Conservation (phyloP, 768 basidiomycete genomes). For the Lactarius vividus region DNA sequence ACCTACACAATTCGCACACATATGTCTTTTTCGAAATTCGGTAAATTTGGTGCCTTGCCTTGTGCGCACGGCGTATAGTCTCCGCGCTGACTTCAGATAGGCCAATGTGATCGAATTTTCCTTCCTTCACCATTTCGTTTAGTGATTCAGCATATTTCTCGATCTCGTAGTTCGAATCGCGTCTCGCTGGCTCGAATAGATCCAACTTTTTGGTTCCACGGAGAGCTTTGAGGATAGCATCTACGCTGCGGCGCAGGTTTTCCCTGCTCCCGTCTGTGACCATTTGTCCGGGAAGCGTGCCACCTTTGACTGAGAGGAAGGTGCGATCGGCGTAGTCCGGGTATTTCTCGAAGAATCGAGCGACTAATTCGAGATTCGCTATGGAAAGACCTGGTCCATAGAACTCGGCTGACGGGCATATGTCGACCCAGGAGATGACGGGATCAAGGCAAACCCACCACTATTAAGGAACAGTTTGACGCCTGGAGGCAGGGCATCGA, state of each 20-base stretch:
- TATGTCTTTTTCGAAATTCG: background rate
- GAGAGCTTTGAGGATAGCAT: conserved; percentile 43
- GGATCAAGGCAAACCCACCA: conserved; percentile 34
- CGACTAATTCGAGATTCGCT: conserved; percentile 48
- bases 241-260: conserved; percentile 47
- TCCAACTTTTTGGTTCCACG: conserved; percentile 56
- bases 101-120: conserved; percentile 58
- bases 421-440: background rate
- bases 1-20: conserved; percentile 38
- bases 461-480: conserved; percentile 52
- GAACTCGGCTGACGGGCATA: conserved; percentile 45
- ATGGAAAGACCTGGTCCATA: conserved; percentile 46
- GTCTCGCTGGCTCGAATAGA: conserved; percentile 53
- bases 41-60: background rate
- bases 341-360: conserved; percentile 48
- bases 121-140: conserved; percentile 48
- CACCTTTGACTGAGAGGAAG: conserved; percentile 50
- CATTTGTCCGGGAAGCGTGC: background rate
- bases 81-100: conserved; percentile 53
- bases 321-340: conserved; percentile 45
- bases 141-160: conserved; percentile 48
- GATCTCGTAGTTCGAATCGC: conserved; percentile 43
- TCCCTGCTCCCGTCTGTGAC: conserved; percentile 37
- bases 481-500: conserved; percentile 43
- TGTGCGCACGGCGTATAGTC: conserved; percentile 43